Evolutionary conservation across 371 early-diverging fungal species (phyloP).

Genomic region (Mucor plumbeus): DNA sequence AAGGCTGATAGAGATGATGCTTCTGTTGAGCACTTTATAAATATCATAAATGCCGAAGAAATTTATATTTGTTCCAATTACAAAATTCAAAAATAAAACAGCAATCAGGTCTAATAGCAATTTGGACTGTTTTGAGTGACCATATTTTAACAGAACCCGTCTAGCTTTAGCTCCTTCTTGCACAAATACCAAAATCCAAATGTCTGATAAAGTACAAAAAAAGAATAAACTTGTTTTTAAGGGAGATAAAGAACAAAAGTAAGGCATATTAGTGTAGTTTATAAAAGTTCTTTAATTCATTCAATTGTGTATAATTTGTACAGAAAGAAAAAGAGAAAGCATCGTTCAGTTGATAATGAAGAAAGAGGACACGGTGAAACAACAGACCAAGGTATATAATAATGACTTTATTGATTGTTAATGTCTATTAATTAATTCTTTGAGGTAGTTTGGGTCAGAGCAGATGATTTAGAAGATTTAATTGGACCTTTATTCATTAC

Average conservation of each 20-base stretch:
- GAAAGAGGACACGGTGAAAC: constrained; percentile 34
- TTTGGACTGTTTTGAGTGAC: constrained; percentile 2
- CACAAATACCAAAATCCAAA: not conserved
- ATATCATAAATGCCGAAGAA: not conserved
- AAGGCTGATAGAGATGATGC: not conserved
- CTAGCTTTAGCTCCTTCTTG: not conserved
- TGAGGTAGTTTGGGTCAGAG: constrained; percentile 67
- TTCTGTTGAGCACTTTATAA: not conserved
- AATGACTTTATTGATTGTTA: not conserved
- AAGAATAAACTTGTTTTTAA: constrained; percentile 61
- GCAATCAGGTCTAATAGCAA: not conserved
- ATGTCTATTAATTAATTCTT: too few species aligned
- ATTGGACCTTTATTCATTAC: constrained; percentile 76
- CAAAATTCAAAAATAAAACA: not conserved
- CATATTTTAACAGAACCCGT: not conserved
- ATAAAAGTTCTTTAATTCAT: not conserved
- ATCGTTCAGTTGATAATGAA: constrained; percentile 38
- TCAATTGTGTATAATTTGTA: not conserved
- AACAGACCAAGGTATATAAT: constrained; percentile 44
- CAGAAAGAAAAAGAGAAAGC: constrained; percentile 70
- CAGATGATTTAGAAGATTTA: constrained; percentile 67
- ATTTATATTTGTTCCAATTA: not conserved
- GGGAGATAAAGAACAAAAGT: constrained; percentile 61
- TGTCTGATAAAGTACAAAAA: constrained; percentile 41
- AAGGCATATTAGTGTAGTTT: not conserved